Evolutionary conservation across 2,329 filamentous ascomycete genomes (phyloP), one percentile per base, ranked within the genome.

Genomic region (Onygena corvina): DNA sequence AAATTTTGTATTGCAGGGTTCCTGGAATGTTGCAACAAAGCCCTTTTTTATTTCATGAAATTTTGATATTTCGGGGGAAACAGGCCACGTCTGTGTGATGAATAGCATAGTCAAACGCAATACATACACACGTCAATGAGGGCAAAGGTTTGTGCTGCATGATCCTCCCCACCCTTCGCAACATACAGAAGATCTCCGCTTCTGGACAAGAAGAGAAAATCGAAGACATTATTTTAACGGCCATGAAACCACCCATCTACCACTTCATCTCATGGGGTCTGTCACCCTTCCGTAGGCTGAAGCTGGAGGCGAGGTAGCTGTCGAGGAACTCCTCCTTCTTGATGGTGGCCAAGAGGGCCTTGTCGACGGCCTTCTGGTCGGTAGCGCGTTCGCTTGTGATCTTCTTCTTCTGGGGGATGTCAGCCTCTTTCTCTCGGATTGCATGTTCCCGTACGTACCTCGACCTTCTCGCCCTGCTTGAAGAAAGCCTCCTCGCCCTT

Each of bases 261-360:
- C 90, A 98, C 76, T 86, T 86, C 92, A 98, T 96, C 83, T 94
- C 86, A 78, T 98, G 92, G 76, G 92, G 92, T 84, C 90, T 89
- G 81, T 98, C 90, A 69, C 92, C 92, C 80, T 89, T 95, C 77
- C 90, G 86, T 75, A 98, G 83, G 82, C 86, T 93, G 86, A 98
- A 98, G 71, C 84, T 87, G 74, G 84, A 86, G 69, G 80, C 80
- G 65, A 98, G 86, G 82, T 98, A 98, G 76, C 83, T 86, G 70
- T 81, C 75, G 65, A 98, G 85, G 75, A 90, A 77, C 63, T 88
- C 84, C 73, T 94, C 88, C 83, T 96, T 95, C 86, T 96, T 96
- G 80, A 98, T 92, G 74, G 76, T 85, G 74, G 86, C 81, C 65
- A 98, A 75, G 68, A 98, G 77, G 62, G 88, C 82, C 84, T 95